Evolutionary conservation across 2,329 filamentous ascomycete species (phyloP).

Genomic region (Diaporthe caulivora): DNA sequence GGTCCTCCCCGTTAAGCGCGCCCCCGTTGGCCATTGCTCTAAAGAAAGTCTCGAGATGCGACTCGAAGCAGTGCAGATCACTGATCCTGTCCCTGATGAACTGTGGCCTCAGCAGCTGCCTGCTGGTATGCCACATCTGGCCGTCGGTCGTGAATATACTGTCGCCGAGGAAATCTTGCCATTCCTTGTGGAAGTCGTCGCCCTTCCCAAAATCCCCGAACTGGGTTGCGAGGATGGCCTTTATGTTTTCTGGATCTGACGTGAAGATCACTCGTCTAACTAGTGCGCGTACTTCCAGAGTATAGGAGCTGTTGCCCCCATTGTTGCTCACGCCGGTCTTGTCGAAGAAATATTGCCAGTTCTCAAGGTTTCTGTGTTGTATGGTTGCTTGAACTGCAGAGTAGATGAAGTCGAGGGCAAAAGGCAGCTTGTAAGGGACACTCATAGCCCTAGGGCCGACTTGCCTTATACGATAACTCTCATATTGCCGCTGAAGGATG

Average conservation of each 20-base stretch:
- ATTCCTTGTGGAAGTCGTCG: slow-evolving; percentile 78
- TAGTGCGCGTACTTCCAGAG: slow-evolving; percentile 69
- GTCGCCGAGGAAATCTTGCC: slow-evolving; percentile 81
- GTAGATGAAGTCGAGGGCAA: slow-evolving; percentile 76
- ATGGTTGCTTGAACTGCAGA: slow-evolving; percentile 65
- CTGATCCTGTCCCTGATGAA: slow-evolving; percentile 88
- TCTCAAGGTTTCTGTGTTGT: slow-evolving; percentile 68
- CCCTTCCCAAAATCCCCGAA: slow-evolving; percentile 91
- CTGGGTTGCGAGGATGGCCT: slow-evolving; percentile 88
- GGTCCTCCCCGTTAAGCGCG: slow-evolving; percentile 68
- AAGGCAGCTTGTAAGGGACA: slow-evolving; percentile 56
- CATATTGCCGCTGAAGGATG: slow-evolving; percentile 53
- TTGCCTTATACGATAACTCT: slow-evolving; percentile 58
- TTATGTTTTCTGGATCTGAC: slow-evolving; percentile 88
- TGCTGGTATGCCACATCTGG: slow-evolving; percentile 80
- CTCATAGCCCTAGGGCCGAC: slow-evolving; percentile 58
- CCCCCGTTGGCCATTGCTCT: slow-evolving; percentile 72
- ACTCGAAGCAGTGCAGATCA: slow-evolving; percentile 85
- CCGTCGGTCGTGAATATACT: slow-evolving; percentile 87
- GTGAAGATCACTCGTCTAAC: slow-evolving; percentile 78
- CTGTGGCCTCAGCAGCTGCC: slow-evolving; percentile 87
- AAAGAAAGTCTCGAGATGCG: slow-evolving; percentile 81
- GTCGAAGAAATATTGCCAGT: slow-evolving; percentile 70
- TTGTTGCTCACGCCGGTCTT: slow-evolving; percentile 63
- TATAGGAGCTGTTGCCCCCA: slow-evolving; percentile 63